Percentiles rank a stretch among this genome's conserved stretches.
These are phyloP conservation scores for Penicillium carneum DNA, from an alignment of 2,329 filamentous ascomycete genomes.

Conservation along the genomic window DNA sequence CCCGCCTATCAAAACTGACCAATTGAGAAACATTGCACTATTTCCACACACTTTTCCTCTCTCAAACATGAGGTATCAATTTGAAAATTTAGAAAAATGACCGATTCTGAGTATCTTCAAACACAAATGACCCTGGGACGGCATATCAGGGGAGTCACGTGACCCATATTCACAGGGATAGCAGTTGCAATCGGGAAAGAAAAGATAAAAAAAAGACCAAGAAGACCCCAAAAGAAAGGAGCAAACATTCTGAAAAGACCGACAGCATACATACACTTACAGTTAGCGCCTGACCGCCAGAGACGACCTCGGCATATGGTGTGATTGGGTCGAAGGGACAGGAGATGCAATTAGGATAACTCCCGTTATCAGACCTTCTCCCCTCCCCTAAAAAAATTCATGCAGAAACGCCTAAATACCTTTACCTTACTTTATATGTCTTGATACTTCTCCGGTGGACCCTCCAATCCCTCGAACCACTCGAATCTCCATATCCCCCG, in stretches of 20 bases:
- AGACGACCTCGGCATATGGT: slow-evolving; percentile 15
- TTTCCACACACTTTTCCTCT: background rate
- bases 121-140: background rate
- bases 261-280: background rate
- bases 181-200: background rate
- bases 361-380: slow-evolving; percentile 10
- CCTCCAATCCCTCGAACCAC: background rate
- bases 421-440: slow-evolving; percentile 1
- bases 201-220: background rate
- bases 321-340: slow-evolving; percentile 13
- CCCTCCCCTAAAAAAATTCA: slow-evolving; percentile 3
- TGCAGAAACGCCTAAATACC: slow-evolving; percentile 11
- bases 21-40: background rate
- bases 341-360: slow-evolving; percentile 8
- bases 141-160: background rate
- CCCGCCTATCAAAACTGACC: slow-evolving; percentile 7
- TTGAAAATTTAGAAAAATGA: background rate
- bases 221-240: background rate
- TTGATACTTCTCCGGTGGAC: slow-evolving; percentile 10
- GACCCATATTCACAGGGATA: background rate
- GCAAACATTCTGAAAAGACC: background rate
- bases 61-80: background rate
- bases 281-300: slow-evolving; percentile 18
- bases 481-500: slow-evolving; percentile 32
- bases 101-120: background rate